Base-by-base conservation (phyloP, 257 asterid genomes). In the Penstemon newberryi region DNA sequence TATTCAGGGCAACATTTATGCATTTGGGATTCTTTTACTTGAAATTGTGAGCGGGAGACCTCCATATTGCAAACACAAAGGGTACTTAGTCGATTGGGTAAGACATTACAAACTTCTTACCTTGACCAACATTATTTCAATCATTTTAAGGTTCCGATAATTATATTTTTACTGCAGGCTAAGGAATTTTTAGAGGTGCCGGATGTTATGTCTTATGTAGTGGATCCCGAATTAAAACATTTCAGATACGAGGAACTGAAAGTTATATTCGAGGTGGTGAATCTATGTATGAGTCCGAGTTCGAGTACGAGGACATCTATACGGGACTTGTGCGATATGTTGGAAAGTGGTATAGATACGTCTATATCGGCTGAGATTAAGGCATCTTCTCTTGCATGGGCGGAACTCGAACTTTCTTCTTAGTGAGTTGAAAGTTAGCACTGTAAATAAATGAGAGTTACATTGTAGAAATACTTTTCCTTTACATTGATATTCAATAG, bases 41-140 rank as follows among this genome's bases (percentile, higher is more conserved):
- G 98, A 94, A 80, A 82, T 94, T 5, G 70, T 94, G 73, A 91
- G 96, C 18, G 99, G 98, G 15, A 79, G 99, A 65, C 96, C 95
- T 74, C 89, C 99, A 13, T 85, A 89, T 73, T 81, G 87, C 76
- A 84, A 88, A 78, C 96, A 87, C 67, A 82, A 87, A 74, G 99
- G 98, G 10, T 76, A 76, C 87, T 70, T 94, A 67, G 86, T 87
- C 39, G 96, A 91, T 63, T 91, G 96, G 99, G 99, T 94, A 70
- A 81, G 90, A 38, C 15, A 19, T 45, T 42, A 12, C 4, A 18
- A 5, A 19, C 8, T 54, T n/a, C 58, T 66, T 56, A 41, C 0
- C 25, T 8, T 25, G 6, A 33, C 47, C 52, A 44, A 12, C 39
- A 15, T 13, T 40, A 13, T 45, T 38, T 7, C 38, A 45, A 57